Evolutionary conservation across 371 early-diverging fungal genomes (phyloP), one percentile per base, ranked within the genome.

Genomic region (Actinomortierella wolfii): DNA sequence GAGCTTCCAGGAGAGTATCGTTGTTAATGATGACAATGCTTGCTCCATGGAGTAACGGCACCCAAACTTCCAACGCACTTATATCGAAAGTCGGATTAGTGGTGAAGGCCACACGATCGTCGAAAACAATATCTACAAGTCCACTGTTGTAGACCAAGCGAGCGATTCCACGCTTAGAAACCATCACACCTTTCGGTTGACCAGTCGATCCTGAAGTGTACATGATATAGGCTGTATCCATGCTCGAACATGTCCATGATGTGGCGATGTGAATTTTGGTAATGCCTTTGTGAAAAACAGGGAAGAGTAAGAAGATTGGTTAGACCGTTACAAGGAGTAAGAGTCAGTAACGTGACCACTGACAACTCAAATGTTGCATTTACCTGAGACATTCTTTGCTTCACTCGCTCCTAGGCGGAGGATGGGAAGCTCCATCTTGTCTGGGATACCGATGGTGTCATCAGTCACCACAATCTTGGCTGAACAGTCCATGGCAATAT

Each of bases 131-230:
- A 2, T 44, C 11, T 8, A 50, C 24, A 23, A 56, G 63, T 15
- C 63, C 56, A 51, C 56, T 62, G 44, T 43, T 54, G 44, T 43
- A 24, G 0, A 42, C 29, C 6, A 62, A 40, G 26, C 68, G 64
- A 44, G 59, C 54, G 21, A 63, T 60, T 2, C 52, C 64, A 18
- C 25, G 26, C 42, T 83, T 82, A 4, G 56, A 47, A 7, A 79
- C 46, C 26, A 78, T 56, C 9, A 79, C 80, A 3, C 81, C 84
- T 55, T 83, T 83, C 7, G 84, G 82, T 25, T 67, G 67, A 8
- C 83, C 84, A 0, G 81, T 83, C 2, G 81, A 75, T n/a, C 84
- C 84, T 6, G 79, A 80, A 8, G 83, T 84, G 58, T 74, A 83
- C 18, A 78, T 59, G 44, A 79, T 59, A 43, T 65, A 65, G 9